Base-by-base conservation (phyloP, 2,329 filamentous ascomycete species). In the Thielaviopsis cerberus region DNA sequence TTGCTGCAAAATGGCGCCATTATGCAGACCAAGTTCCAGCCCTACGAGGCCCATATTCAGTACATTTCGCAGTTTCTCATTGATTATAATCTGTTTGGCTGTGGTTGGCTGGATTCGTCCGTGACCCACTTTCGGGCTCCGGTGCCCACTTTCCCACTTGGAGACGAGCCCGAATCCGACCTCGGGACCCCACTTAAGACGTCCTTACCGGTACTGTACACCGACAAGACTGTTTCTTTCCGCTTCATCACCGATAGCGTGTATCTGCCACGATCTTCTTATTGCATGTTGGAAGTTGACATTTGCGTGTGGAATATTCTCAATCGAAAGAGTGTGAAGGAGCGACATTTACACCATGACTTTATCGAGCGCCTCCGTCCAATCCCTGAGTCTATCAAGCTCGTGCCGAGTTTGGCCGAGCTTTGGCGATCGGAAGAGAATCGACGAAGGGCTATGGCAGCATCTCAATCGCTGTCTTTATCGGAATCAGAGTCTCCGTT, bases 51-150 rank as follows among this genome's bases (percentile, higher is more conserved):
- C 20, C 94, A 98, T 68, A 70, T 97, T 62, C 88, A 95, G 66
- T 97, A 90, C 67, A 72, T 96, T 8, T 76, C 92, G 10, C 94
- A 98, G 70, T 98, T 94, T 80, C 97, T 98, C 92, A 86, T 85
- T 63, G 94, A 98, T 69, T 98, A 94, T 74, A 98, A 96, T 67
- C 74, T 98, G 63, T 97, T 94, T 68, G 94, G 94, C 6, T 98
- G 92, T 67, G 84, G 57, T 37, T 60, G 58, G 58, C 20, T 60
- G 13, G 82, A 58, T 94, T 91, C 65, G 81, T 97, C 63, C 80
- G 85, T 82, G 54, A 74, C 74, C 10, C 86, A 81, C 62, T 80
- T 83, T 1, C 76, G 92, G 57, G 74, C 75, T 1, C 89, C 89
- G 0, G 74, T 96, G 1, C 90, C 90, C 0, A 72, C 77, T 8